These are phyloP conservation scores for Candida loeiensis DNA, from an alignment of 805 yeast species.

Conservation along the genomic window DNA sequence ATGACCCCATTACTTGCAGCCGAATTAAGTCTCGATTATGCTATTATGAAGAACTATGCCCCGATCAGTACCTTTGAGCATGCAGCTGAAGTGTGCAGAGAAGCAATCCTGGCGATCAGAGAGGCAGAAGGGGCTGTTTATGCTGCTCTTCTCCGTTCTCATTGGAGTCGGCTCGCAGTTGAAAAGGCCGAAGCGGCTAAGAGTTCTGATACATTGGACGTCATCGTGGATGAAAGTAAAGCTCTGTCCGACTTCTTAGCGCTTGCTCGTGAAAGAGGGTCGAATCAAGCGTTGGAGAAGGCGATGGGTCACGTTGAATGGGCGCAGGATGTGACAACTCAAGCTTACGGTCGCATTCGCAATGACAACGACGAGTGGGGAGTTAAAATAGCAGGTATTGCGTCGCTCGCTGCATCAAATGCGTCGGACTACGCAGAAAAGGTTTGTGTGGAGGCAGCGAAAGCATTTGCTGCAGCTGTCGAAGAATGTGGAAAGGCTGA, in stretches of 20 bases:
- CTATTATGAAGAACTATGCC: neutral
- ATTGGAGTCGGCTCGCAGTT: slow-evolving; percentile 1
- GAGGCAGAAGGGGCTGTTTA: neutral
- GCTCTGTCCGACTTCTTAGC: neutral
- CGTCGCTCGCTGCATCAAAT: neutral
- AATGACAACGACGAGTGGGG: neutral
- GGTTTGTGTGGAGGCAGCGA: neutral
- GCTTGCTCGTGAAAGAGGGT: neutral
- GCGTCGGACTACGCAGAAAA: slow-evolving; percentile 3
- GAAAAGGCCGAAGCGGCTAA: neutral
- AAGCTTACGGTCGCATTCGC: neutral
- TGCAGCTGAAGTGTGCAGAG: slow-evolving; percentile 3
- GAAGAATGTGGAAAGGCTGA: too few species aligned
- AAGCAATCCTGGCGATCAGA: neutral
- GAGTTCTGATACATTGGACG: neutral
- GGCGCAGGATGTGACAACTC: neutral
- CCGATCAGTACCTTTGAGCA: neutral
- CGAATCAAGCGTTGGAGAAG: neutral
- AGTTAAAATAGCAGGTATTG: slow-evolving; percentile 1
- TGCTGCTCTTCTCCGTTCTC: neutral
- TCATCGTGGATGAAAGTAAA: neutral
- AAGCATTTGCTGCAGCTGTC: neutral
- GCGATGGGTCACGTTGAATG: neutral
- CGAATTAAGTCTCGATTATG: slow-evolving; percentile 1
- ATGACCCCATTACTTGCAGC: slow-evolving; percentile 9